A percentile compares a stretch with the other conserved stretches of the same genome.
These are phyloP conservation scores for Kodamaea arcana DNA, from an alignment of 1,139 yeast genomes.

Conservation along the genomic window DNA sequence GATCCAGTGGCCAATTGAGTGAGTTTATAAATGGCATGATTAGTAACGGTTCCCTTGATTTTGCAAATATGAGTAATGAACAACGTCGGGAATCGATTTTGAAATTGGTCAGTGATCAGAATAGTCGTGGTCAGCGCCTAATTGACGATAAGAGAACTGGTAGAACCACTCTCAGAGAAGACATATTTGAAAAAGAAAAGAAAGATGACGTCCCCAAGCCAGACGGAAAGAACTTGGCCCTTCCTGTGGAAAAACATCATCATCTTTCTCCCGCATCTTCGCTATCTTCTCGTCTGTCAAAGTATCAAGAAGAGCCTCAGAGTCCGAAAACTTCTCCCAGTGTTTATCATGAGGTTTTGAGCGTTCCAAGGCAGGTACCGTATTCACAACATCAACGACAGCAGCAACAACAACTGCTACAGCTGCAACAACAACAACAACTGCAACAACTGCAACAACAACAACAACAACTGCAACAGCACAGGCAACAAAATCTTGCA, in stretches of 20 bases:
- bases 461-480: slow-evolving; percentile 6
- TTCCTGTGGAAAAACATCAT: slow-evolving; percentile 12
- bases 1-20: slow-evolving; percentile 31
- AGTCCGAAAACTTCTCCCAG: slow-evolving; percentile 43
- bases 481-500: slow-evolving; percentile 6
- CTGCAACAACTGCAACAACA: slow-evolving; percentile 9
- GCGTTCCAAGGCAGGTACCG: slow-evolving; percentile 9
- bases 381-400: slow-evolving; percentile 11
- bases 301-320: slow-evolving; percentile 35
- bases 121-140: slow-evolving; percentile 16
- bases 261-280: slow-evolving; percentile 35
- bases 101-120: slow-evolving; percentile 35
- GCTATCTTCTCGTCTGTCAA: slow-evolving; percentile 31
- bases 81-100: slow-evolving; percentile 43
- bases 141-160: slow-evolving; percentile 9
- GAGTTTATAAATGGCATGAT: slow-evolving; percentile 35
- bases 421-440: slow-evolving; percentile 9
- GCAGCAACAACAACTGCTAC: slow-evolving; percentile 5
- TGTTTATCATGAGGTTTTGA: slow-evolving; percentile 14
- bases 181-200: slow-evolving; percentile 33
- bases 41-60: slow-evolving; percentile 39
- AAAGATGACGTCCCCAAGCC: slow-evolving; percentile 4
- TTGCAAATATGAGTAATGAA: slow-evolving; percentile 38
- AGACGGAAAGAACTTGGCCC: slow-evolving; percentile 9
- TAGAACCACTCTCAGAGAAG: slow-evolving; percentile 33